These are phyloP conservation scores for Lactarius psammicola DNA, from an alignment of 768 basidiomycete species.

Conservation along the genomic window DNA sequence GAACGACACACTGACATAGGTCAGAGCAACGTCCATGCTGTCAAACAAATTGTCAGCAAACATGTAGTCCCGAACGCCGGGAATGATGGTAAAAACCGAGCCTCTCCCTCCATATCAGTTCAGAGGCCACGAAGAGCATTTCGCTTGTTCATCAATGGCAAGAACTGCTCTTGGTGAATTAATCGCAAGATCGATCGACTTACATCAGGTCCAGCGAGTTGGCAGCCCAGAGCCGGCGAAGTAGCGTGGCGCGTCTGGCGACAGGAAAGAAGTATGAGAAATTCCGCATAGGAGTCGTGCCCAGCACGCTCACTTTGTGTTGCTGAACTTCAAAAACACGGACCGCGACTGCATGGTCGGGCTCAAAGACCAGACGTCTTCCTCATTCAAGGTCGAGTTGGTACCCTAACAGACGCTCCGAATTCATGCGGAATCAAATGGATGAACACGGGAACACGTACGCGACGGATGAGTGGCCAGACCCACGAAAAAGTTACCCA, in stretches of 20 bases:
- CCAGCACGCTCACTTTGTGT: constrained; percentile 28
- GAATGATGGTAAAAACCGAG: background rate
- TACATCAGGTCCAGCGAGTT: constrained; percentile 47
- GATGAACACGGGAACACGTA: constrained; percentile 31
- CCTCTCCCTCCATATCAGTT: background rate
- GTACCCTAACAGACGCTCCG: constrained; percentile 37
- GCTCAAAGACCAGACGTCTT: constrained; percentile 70
- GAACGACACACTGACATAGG: constrained; percentile 66
- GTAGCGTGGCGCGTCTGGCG: constrained; percentile 38
- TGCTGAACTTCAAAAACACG: constrained; percentile 51
- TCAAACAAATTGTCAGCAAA: constrained; percentile 1
- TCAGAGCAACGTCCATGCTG: constrained; percentile 60
- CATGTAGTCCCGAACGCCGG: background rate
- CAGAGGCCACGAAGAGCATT: background rate
- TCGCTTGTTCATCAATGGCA: background rate
- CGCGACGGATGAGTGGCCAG: constrained; percentile 56
- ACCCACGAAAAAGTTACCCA: constrained; percentile 78
- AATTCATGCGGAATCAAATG: background rate
- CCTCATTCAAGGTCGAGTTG: constrained; percentile 58
- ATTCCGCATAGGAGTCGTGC: background rate
- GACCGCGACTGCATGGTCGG: constrained; percentile 66
- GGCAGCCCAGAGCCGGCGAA: constrained; percentile 44
- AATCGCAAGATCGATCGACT: background rate
- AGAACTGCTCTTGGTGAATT: background rate
- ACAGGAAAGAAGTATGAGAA: background rate